A percentile compares a stretch with the other conserved stretches of the same genome.
phyloP scores from a whole-genome alignment of 2,329 filamentous ascomycete genomes.

The Penicillium sp. region DNA sequence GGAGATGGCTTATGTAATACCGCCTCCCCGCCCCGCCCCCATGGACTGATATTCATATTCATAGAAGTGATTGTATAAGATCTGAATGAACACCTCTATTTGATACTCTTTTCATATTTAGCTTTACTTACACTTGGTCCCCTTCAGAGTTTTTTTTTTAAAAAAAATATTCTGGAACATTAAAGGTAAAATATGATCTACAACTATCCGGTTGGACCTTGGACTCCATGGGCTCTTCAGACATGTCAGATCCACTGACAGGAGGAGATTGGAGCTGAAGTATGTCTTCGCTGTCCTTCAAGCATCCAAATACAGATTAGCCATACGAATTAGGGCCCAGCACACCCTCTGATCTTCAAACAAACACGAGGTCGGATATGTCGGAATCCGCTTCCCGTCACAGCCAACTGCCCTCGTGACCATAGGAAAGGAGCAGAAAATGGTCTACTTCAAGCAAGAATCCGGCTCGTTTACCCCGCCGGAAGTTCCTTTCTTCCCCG shows the following conservation, averaged over 20 bases:
- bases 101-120: not conserved
- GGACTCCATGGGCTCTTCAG: not conserved
- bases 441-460: not conserved
- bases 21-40: not conserved
- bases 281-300: not conserved
- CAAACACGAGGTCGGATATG: not conserved
- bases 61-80: not conserved
- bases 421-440: not conserved
- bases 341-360: not conserved
- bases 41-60: not conserved
- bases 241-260: constrained; percentile 1
- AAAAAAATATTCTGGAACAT: not conserved
- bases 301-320: not conserved
- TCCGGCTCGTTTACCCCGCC: not conserved
- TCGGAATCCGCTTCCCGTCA: constrained; percentile 16
- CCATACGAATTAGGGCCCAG: not conserved
- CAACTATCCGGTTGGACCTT: not conserved
- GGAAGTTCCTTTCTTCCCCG: not conserved
- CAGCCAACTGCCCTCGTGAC: not conserved
- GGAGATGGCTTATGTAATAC: constrained; percentile 9
- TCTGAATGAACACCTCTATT: not conserved
- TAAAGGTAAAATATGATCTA: not conserved
- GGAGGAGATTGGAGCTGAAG: not conserved
- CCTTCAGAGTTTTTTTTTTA: not conserved
- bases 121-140: not conserved